These are phyloP conservation scores for Lichtheimia hyalospora DNA, from an alignment of 371 early-diverging fungal species.

Conservation along the genomic window DNA sequence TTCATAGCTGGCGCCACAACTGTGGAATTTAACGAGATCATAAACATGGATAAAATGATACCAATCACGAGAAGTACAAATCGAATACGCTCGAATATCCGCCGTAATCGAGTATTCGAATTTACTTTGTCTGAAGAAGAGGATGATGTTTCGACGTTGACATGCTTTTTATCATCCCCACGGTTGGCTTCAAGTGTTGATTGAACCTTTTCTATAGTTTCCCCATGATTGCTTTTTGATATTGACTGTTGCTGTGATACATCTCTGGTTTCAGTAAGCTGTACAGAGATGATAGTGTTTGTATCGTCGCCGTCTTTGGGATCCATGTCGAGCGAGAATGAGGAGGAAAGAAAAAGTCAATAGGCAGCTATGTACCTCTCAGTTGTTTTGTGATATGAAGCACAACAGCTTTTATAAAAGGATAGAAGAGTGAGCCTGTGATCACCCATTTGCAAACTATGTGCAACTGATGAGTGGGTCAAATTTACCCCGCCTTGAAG, in stretches of 20 bases:
- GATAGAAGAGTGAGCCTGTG: not conserved
- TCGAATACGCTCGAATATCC: not conserved
- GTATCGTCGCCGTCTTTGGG: not conserved
- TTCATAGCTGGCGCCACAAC: conserved; percentile 61
- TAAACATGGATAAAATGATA: conserved; percentile 58
- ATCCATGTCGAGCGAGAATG: not conserved
- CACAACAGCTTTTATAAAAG: not conserved
- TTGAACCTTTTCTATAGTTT: not conserved
- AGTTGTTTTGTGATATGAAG: not conserved
- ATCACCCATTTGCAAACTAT: too few relatives aligned
- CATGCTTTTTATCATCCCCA: not conserved
- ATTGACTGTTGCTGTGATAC: not conserved
- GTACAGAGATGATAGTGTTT: not conserved
- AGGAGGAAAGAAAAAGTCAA: not conserved
- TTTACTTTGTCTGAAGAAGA: too few relatives aligned
- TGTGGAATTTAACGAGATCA: conserved; percentile 76
- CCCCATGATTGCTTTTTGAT: not conserved
- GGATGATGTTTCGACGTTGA: not conserved
- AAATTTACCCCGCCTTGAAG: too few relatives aligned
- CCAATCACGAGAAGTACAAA: conserved; percentile 19
- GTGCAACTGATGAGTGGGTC: too few relatives aligned
- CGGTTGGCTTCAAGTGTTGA: not conserved
- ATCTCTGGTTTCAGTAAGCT: too few relatives aligned
- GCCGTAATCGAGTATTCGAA: not conserved
- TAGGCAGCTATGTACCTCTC: not conserved